phyloP scores from a whole-genome alignment of 2,329 filamentous ascomycete species.

The Amylocarpus encephaloides region DNA sequence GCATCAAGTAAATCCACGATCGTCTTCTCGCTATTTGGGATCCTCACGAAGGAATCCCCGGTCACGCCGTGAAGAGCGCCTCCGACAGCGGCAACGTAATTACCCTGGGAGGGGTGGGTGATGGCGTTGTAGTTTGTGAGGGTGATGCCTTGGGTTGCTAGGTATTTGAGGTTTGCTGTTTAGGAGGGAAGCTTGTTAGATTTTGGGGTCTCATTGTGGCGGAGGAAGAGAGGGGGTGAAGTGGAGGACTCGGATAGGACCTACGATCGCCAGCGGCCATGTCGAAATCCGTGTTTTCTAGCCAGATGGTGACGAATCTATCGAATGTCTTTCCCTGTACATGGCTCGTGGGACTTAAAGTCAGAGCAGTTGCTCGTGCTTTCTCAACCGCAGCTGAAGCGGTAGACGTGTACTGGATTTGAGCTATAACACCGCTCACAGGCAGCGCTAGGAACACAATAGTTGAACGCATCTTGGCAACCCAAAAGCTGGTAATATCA shows the following conservation, averaged over 20 bases:
- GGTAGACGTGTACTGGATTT: conserved; percentile 21
- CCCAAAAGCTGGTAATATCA: neutral
- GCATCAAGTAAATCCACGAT: conserved; percentile 45
- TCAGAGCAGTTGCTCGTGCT: conserved; percentile 50
- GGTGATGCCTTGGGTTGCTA: conserved; percentile 55
- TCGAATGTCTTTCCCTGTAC: conserved; percentile 68
- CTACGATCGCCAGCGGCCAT: conserved; percentile 55
- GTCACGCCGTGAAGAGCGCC: conserved; percentile 66
- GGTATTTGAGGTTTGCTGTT: conserved; percentile 42
- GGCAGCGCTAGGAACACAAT: neutral
- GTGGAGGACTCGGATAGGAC: conserved; percentile 18
- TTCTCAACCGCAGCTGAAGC: conserved; percentile 14
- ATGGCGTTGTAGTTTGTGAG: conserved; percentile 55
- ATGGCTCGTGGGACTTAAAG: conserved; percentile 52
- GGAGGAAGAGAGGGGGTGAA: neutral
- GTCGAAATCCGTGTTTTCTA: conserved; percentile 67
- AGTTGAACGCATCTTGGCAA: neutral
- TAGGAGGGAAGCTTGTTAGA: too few species aligned
- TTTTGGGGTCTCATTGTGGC: too few species aligned
- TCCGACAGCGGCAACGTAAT: conserved; percentile 63
- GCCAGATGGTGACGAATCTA: conserved; percentile 64
- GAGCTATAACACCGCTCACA: conserved; percentile 30
- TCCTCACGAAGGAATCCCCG: conserved; percentile 55
- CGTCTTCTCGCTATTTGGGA: conserved; percentile 52
- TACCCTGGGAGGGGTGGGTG: conserved; percentile 68